Evolutionary conservation across 768 basidiomycete genomes (phyloP).

Genomic region (Cyathus striatus): DNA sequence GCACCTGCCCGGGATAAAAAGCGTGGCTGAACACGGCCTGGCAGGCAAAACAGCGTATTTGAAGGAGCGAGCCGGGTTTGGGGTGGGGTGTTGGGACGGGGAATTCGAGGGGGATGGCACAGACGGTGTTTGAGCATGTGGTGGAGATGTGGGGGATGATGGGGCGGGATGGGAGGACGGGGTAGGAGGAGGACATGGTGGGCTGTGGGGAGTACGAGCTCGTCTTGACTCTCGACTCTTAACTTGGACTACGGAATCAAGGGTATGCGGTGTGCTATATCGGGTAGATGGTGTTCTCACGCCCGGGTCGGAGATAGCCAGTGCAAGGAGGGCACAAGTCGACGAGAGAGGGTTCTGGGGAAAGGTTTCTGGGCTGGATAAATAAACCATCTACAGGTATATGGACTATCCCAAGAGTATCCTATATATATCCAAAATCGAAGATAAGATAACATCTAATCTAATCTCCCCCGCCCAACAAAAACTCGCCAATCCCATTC

Average conservation of each 20-base stretch:
- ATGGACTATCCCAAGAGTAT: too few species aligned
- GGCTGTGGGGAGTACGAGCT: too few species aligned
- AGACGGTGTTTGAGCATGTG: conserved; percentile 47
- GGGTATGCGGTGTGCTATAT: too few species aligned
- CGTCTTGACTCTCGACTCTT: too few species aligned
- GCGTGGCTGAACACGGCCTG: conserved; percentile 52
- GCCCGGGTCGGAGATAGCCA: too few species aligned
- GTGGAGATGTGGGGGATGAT: conserved; percentile 64
- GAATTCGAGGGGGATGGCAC: conserved; percentile 59
- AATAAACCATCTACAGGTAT: too few species aligned
- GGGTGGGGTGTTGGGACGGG: conserved; percentile 56
- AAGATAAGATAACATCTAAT: background rate
- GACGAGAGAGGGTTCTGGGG: too few species aligned
- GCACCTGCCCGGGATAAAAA: conserved; percentile 63
- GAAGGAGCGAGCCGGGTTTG: conserved; percentile 51
- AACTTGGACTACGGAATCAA: too few species aligned
- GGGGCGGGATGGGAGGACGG: conserved; percentile 59
- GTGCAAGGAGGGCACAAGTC: too few species aligned
- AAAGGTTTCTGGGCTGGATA: too few species aligned
- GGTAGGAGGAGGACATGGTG: conserved; percentile 41
- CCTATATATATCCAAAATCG: too few species aligned
- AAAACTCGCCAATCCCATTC: conserved; percentile 24
- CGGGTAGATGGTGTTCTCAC: too few species aligned
- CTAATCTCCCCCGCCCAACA: conserved; percentile 14
- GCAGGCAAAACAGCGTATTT: conserved; percentile 70